Evolutionary conservation across 1,284 basidiomycete species (phyloP).

Genomic region (Pseudozyma pruni): DNA sequence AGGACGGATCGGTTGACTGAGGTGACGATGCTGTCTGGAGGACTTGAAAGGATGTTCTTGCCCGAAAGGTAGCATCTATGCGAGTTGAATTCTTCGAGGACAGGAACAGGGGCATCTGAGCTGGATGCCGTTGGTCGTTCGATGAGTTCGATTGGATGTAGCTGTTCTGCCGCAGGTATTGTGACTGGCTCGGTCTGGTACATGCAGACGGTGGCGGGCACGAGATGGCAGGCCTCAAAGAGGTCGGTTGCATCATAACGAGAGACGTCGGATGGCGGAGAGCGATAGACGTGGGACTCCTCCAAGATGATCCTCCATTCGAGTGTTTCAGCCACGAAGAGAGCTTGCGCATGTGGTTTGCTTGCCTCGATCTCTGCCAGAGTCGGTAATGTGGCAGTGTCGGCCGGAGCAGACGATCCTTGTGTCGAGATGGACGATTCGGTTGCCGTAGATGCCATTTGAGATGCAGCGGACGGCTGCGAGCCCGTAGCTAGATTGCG

Average conservation of each 20-base stretch:
- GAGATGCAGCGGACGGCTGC: background rate
- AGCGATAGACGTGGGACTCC: constrained; percentile 11
- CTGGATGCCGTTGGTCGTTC: constrained; percentile 10
- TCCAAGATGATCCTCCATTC: constrained; percentile 50
- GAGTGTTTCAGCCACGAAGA: constrained; percentile 49
- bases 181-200: constrained; percentile 35
- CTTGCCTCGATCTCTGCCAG: constrained; percentile 22
- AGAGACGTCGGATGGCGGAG: background rate
- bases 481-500: constrained; percentile 2
- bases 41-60: constrained; percentile 27
- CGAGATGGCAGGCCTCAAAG: constrained; percentile 36
- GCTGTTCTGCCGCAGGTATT: constrained; percentile 23
- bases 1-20: constrained; percentile 35
- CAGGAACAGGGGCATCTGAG: constrained; percentile 10
- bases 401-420: background rate
- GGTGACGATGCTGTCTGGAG: constrained; percentile 38
- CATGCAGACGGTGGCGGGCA: constrained; percentile 17
- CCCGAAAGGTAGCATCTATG: constrained; percentile 42
- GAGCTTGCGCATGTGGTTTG: constrained; percentile 45
- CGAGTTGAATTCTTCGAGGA: constrained; percentile 43
- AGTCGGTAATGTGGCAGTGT: constrained; percentile 4
- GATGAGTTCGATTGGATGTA: constrained; percentile 13
- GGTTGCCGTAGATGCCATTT: too few relatives aligned
- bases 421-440: background rate
- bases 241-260: constrained; percentile 13